phyloP scores from a whole-genome alignment of 1,284 basidiomycete species.

The Leccinum griseonigrum region DNA sequence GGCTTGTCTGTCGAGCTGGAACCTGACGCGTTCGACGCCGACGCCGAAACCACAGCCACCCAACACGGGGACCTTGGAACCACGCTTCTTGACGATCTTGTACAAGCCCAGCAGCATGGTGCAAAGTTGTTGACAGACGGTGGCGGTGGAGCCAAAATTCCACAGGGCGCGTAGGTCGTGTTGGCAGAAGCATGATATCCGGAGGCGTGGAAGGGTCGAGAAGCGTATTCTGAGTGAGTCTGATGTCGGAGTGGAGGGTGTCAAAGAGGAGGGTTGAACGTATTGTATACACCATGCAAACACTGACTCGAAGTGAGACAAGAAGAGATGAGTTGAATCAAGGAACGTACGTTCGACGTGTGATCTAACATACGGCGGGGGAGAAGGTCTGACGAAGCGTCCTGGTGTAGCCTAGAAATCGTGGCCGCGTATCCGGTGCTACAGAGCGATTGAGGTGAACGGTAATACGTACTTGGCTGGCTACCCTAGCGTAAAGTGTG shows the following conservation, averaged over 20 bases:
- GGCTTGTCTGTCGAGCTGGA: constrained; percentile 80
- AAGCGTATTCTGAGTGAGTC: constrained; percentile 37
- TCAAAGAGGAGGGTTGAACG: constrained; percentile 43
- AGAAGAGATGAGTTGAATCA: constrained; percentile 8
- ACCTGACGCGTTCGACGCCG: constrained; percentile 72
- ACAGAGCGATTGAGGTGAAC: constrained; percentile 15
- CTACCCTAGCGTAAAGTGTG: constrained; percentile 93
- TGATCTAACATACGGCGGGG: constrained; percentile 87
- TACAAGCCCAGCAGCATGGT: constrained; percentile 80
- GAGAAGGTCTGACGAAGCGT: constrained; percentile 85
- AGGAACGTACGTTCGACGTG: constrained; percentile 69
- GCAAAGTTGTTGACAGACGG: constrained; percentile 70
- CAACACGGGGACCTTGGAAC: constrained; percentile 73
- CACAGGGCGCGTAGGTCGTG: constrained; percentile 91
- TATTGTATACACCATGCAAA: constrained; percentile 92
- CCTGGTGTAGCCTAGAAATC: constrained; percentile 82
- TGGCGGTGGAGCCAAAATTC: constrained; percentile 66
- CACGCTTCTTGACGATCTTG: constrained; percentile 73
- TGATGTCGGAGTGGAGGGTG: constrained; percentile 28
- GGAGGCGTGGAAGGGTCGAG: constrained; percentile 43
- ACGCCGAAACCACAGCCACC: constrained; percentile 82
- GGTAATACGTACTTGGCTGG: constrained; percentile 78
- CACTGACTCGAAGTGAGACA: constrained; percentile 45
- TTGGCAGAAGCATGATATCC: constrained; percentile 93
- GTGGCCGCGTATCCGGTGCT: constrained; percentile 93